Evolutionary conservation across 257 asterid genomes (phyloP), one percentile per base, ranked within the genome.

Genomic region (Nicotiana tabacum): DNA sequence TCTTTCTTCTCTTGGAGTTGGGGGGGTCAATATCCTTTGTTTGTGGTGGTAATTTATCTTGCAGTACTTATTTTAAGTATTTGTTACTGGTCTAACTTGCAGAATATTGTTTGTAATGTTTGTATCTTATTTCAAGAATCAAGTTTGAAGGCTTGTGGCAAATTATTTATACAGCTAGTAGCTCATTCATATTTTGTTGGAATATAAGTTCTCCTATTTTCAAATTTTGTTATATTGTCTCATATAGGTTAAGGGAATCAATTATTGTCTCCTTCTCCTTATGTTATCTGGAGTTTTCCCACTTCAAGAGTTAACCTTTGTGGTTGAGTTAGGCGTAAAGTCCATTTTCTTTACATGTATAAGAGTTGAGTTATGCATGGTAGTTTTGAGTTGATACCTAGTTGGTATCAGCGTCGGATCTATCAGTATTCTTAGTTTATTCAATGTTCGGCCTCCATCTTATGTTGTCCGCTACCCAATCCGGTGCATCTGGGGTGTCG

Each of bases 81-180:
- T 48, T 46, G 78, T 72, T 21, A 72, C 60, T 72, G 60, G 78
- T 46, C 78, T 74, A 74, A 74, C 62, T 48, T 48, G 56, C 61
- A 48, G 79, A 74, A 48, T 74, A 33, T 48, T 72, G 79, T 27
- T 72, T 72, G 79, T 46, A 72, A 46, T 33, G 61, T 72, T 70
- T 74, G 80, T 2, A 48, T 48, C 27, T 48, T 48, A 74, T 74
- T 30, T 74, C 43, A 74, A 74, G 39, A 43, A 48, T 74, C 18
- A 27, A 74, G 80, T 74, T 74, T 74, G 80, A 74, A 48, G 51
- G 80, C 61, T 48, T 74, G 80, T 74, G 39, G 27, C 16, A 12
- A 43, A 72, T 43, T 72, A 72, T 43, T 12, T 72, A 58, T 72
- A 72, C 37, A 72, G 78, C 35, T 72, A 58, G 78, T 72, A 72